These are phyloP conservation scores for Actinomucor elegans DNA, from an alignment of 371 early-diverging fungal species.

Conservation along the genomic window DNA sequence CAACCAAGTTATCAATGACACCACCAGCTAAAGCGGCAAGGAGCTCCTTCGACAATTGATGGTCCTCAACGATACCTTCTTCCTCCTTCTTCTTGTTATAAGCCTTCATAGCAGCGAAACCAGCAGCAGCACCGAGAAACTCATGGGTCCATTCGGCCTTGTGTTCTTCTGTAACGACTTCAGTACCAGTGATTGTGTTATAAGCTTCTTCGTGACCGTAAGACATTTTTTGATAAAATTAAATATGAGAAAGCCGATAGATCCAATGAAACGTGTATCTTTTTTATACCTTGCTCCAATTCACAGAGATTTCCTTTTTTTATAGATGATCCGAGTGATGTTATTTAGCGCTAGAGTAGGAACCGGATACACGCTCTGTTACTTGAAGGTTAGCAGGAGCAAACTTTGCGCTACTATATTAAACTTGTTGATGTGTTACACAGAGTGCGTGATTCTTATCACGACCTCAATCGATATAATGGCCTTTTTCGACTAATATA, in stretches of 20 bases:
- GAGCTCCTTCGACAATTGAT: conserved; percentile 44
- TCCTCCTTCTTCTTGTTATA: conserved; percentile 30
- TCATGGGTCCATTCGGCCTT: conserved; percentile 44
- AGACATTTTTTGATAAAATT: conserved; percentile 12
- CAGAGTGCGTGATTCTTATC: too few relatives aligned
- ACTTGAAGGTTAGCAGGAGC: too few relatives aligned
- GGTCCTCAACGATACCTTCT: conserved; percentile 20
- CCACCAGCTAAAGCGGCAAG: conserved; percentile 41
- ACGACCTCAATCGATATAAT: too few relatives aligned
- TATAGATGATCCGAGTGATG: neutral
- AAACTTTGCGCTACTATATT: too few relatives aligned
- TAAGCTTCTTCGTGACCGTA: conserved; percentile 41
- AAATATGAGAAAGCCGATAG: too few relatives aligned
- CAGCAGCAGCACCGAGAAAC: conserved; percentile 47
- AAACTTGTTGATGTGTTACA: too few relatives aligned
- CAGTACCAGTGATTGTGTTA: conserved; percentile 16
- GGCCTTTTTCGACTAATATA: neutral
- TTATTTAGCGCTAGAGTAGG: too few relatives aligned
- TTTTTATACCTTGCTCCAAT: neutral
- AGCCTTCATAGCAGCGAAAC: conserved; percentile 45
- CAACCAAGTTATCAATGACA: conserved; percentile 29
- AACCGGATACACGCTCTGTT: too few relatives aligned
- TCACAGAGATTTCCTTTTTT: conserved; percentile 5
- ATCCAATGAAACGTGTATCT: too few relatives aligned
- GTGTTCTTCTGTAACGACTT: conserved; percentile 16